Evolutionary conservation across 2,329 filamentous ascomycete species (phyloP).

Genomic region (Aaosphaeria arxii): DNA sequence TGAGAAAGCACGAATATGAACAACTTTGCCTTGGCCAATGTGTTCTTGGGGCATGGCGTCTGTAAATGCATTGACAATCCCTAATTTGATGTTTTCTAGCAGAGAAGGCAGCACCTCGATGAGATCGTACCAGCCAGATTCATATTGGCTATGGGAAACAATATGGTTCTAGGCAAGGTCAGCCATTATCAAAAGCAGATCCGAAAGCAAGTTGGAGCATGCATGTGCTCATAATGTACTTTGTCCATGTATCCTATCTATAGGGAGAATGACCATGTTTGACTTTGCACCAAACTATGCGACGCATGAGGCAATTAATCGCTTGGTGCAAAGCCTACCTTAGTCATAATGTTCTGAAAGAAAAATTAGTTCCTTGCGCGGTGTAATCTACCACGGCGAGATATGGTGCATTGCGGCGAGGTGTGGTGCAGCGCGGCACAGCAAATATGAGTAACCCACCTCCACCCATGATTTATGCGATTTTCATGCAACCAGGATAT

Average conservation of each 20-base stretch:
- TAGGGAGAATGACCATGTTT: too few relatives aligned
- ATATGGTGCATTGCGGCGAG: too few relatives aligned
- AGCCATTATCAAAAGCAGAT: not conserved
- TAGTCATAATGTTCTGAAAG: too few relatives aligned
- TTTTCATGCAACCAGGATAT: too few relatives aligned
- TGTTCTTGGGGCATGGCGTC: conserved; percentile 1
- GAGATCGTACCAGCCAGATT: conserved; percentile 4
- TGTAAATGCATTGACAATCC: conserved; percentile 2
- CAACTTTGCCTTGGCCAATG: conserved; percentile 5
- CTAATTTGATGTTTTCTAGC: conserved; percentile 1
- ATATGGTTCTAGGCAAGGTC: conserved; percentile 4
- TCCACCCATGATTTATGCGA: too few relatives aligned
- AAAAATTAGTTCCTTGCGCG: too few relatives aligned
- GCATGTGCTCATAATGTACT: too few relatives aligned
- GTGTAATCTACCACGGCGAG: too few relatives aligned
- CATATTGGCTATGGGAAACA: conserved; percentile 2
- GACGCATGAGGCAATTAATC: not conserved
- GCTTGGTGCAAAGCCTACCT: too few relatives aligned
- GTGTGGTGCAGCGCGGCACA: too few relatives aligned
- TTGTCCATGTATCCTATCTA: too few relatives aligned
- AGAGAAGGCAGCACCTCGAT: not conserved
- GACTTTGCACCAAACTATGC: not conserved
- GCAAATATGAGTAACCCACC: too few relatives aligned
- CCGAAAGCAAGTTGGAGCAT: not conserved
- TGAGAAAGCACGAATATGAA: conserved; percentile 5